Evolutionary conservation across 768 basidiomycete species (phyloP), one percentile per base, ranked within the genome.

Genomic region (Hypsizygus marmoreus): DNA sequence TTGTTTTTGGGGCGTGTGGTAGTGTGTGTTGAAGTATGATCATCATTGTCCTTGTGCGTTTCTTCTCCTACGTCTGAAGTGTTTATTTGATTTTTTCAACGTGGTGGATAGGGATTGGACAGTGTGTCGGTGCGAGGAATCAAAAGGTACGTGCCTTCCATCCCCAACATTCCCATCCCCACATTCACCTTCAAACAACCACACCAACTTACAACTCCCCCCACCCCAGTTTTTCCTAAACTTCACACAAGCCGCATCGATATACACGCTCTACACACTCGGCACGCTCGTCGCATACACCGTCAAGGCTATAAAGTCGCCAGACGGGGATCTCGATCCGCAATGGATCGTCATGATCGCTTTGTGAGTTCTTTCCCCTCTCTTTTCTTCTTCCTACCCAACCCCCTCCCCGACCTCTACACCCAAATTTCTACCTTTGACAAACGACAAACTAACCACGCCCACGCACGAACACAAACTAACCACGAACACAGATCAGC

Each of bases 41-140:
- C 91, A 94, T 65, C 91, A 94, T 59, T 94, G 91, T 67, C 91
- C 91, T 39, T 93, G 88, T 89, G 62, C 53, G 84, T 70, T 26
- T 6, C 5, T 14, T 19, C 32, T 29, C 20, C 45, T 42, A 31
- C 11, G 36, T 44, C 40, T 34, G 20, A 10, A 31, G 20, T 39
- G 17, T 7, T 8, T 45, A 43, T 17, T 24, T 17, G 10, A 8
- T 37, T 33, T 31, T 29, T 26, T 32, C 24, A 5, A 49, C 42
- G n/a, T 30, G 13, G 14, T 63, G 48, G 41, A 36, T 56, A 82
- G 89, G 93, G 94, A 85, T 97, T 41, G 94, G 94, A 9, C 90
- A 93, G 58, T 97, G 94, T 54, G 91, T 97, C 14, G 94, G 94
- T 9, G 94, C 92, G 40, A 79, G 81, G 29, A 97, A 97, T 60